Percentiles rank a stretch among this genome's conserved stretches.
Conservation (phyloP, 129 eudicot genomes). For the Deinandra increscens region DNA sequence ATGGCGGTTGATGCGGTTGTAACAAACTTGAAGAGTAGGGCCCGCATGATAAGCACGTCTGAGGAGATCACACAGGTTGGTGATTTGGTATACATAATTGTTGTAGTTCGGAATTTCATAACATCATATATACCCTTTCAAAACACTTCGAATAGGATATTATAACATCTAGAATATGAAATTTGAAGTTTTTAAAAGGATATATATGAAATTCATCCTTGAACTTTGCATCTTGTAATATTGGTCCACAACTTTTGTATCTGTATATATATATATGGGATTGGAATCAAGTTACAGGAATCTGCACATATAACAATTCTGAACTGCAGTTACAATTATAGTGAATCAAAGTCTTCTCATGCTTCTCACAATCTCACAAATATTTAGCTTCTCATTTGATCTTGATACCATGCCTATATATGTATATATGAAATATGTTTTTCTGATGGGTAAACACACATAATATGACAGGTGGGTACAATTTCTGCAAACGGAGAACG, state of each 20-base stretch:
- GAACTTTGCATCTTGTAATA: too few relatives aligned
- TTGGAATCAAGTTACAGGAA: too few relatives aligned
- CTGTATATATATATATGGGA: too few relatives aligned
- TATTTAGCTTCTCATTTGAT: too few relatives aligned
- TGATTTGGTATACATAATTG: neutral
- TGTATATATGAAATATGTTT: neutral
- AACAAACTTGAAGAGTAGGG: slow-evolving; percentile 66
- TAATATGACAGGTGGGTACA: slow-evolving; percentile 72
- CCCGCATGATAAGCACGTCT: slow-evolving; percentile 79
- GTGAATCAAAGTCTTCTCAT: too few relatives aligned
- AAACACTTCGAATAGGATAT: neutral
- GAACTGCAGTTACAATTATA: too few relatives aligned
- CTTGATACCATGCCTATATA: too few relatives aligned
- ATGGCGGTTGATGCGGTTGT: slow-evolving; percentile 89
- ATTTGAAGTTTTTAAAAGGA: too few relatives aligned
- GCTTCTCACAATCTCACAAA: too few relatives aligned
- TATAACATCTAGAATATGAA: neutral
- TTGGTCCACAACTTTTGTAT: too few relatives aligned
- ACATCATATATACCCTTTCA: neutral
- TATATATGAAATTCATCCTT: too few relatives aligned
- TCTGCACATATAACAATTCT: too few relatives aligned
- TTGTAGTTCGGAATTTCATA: neutral
- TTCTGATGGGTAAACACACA: neutral
- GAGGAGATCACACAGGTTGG: slow-evolving; percentile 90
- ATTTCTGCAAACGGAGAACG: slow-evolving; percentile 93